Base-by-base conservation (phyloP, 2,329 filamentous ascomycete genomes). In the Nemania sp. region DNA sequence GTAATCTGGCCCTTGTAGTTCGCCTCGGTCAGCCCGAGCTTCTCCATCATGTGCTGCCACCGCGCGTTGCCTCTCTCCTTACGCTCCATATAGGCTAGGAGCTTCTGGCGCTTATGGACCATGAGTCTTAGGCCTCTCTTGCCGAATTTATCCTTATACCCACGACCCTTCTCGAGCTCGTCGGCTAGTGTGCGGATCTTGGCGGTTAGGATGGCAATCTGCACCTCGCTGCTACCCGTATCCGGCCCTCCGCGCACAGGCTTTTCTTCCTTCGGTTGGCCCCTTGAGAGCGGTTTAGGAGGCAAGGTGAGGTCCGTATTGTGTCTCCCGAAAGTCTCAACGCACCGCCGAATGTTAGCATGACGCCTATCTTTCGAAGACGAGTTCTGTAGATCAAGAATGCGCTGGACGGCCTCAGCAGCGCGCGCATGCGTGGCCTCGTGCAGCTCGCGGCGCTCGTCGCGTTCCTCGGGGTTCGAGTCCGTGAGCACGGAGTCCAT, bases 201-300 rank as follows among this genome's bases (percentile, higher is more conserved):
- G 52, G 91, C 83, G 3, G 94, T 99, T 70, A 99, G 73, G 64
- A 99, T 95, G 40, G 91, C 92, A 62, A 95, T 91, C 77, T 99
- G 94, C n/a, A 99, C 95, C 75, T 99, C 94, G 6, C 90, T 90
- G 65, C 90, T 96, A 30, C 94, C 94, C 1, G 93, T 99, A 70
- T 99, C 94, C 5, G 88, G 89, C 0, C 94, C 94, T n/a, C 86
- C 84, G 26, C 95, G 87, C 22, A 63, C 61, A 53, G 72, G 75
- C 75, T 65, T 73, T 54, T 72, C 72, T 63, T 70, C 68, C 54
- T 69, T 57, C 67, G 68, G 42, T 68, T 77, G 65, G 33, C 77
- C 75, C 31, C 70, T 65, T 14, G 76, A 77, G 36, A 76, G 71
- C 3, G 81, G 76, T 69, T 86, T 88, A 0, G 84, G 84, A 20